phyloP scores from a whole-genome alignment of 768 basidiomycete genomes.

The Amanita phalloides region DNA sequence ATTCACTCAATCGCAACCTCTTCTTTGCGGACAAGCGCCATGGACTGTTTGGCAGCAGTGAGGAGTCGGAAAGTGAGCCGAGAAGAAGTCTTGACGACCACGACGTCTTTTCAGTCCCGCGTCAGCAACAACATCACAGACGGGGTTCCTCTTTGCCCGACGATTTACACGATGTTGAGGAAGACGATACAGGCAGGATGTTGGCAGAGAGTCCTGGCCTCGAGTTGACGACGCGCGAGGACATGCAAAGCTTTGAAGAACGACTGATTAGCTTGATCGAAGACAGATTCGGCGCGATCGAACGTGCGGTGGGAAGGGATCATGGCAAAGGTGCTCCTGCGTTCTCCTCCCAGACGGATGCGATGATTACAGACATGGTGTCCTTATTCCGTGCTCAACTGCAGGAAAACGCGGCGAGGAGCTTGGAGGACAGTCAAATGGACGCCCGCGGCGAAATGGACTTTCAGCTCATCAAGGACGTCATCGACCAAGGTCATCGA shows the following conservation, averaged over 20 bases:
- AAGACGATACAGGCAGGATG: conserved; percentile 21
- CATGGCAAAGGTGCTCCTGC: conserved; percentile 9
- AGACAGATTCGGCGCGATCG: conserved; percentile 50
- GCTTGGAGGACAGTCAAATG: conserved; percentile 49
- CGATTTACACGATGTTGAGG: conserved; percentile 33
- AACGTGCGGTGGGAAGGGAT: conserved; percentile 22
- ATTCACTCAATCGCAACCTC: conserved; percentile 39
- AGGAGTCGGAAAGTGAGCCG: not conserved
- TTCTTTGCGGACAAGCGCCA: conserved; percentile 38
- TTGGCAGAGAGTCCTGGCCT: conserved; percentile 4
- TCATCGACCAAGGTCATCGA: conserved; percentile 57
- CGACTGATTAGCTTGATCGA: conserved; percentile 56
- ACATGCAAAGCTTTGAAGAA: conserved; percentile 49
- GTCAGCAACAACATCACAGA: conserved; percentile 22
- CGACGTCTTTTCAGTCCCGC: conserved; percentile 25
- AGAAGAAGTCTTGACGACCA: conserved; percentile 13
- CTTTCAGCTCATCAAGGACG: conserved; percentile 62
- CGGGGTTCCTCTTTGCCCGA: conserved; percentile 51
- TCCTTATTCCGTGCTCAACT: conserved; percentile 59
- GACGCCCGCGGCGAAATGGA: conserved; percentile 73
- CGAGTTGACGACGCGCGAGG: conserved; percentile 39
- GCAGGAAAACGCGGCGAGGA: conserved; percentile 47
- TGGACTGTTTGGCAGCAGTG: conserved; percentile 10
- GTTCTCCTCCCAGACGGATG: conserved; percentile 39
- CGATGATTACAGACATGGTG: conserved; percentile 56